Percentiles rank a stretch among this genome's conserved stretches.
Conservation (phyloP, 140 eudicot species). For the Ambrosia hybrid region DNA sequence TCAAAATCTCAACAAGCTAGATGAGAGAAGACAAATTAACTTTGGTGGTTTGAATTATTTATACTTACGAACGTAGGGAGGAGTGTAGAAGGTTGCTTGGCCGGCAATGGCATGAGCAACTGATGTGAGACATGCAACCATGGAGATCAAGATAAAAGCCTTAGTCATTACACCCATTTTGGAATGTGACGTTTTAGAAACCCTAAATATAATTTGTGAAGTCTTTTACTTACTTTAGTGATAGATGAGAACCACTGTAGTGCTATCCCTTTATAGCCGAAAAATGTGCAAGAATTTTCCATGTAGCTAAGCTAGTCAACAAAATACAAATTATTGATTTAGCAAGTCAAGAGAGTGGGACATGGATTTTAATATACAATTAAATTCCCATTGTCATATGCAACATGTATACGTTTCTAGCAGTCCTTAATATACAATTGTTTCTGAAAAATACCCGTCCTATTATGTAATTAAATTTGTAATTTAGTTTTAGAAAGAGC, state of each 20-base stretch:
- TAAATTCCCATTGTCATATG: too few relatives aligned
- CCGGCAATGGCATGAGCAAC: conserved; percentile 36
- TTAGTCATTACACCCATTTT: conserved; percentile 26
- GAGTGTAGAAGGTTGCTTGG: conserved; percentile 40
- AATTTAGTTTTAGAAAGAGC: too few relatives aligned
- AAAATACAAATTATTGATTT: background rate
- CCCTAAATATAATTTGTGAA: background rate
- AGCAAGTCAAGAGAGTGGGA: conserved; percentile 4
- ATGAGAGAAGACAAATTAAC: background rate
- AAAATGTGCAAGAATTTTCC: background rate
- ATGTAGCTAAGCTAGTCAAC: background rate
- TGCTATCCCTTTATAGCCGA: conserved; percentile 6
- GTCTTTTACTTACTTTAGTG: conserved; percentile 11
- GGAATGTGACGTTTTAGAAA: background rate
- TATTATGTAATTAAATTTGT: too few relatives aligned
- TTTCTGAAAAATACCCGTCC: too few relatives aligned
- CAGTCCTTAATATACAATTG: too few relatives aligned
- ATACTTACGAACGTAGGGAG: conserved; percentile 38
- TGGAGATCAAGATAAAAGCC: conserved; percentile 17
- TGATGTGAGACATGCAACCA: conserved; percentile 32
- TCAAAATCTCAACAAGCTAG: background rate
- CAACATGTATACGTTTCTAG: too few relatives aligned
- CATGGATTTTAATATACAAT: background rate
- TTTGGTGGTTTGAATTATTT: background rate
- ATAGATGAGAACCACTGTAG: background rate